phyloP scores from a whole-genome alignment of 2,329 filamentous ascomycete species.

The Cordyceps militaris region DNA sequence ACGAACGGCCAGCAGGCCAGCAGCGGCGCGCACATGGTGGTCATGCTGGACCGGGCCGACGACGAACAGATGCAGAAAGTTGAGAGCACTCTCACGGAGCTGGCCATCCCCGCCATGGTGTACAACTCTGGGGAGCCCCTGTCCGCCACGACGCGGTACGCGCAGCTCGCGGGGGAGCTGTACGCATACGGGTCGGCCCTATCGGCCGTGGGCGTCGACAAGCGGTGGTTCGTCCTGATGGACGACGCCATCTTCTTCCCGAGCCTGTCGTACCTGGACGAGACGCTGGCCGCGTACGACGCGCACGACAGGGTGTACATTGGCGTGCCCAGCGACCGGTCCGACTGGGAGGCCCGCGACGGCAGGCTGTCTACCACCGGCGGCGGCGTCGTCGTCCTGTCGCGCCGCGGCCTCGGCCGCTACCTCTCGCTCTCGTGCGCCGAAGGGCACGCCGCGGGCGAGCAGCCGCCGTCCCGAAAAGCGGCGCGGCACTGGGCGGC shows the following conservation, averaged over 20 bases:
- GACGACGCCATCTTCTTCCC: conserved; percentile 43
- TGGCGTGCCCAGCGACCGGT: conserved; percentile 36
- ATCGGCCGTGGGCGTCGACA: conserved; percentile 28
- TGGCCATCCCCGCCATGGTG: conserved; percentile 35
- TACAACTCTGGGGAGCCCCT: conserved; percentile 24
- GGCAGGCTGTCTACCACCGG: conserved; percentile 35
- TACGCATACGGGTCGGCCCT: conserved; percentile 27
- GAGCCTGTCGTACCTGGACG: conserved; percentile 31
- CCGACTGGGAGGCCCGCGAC: conserved; percentile 34
- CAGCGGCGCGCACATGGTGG: conserved; percentile 37
- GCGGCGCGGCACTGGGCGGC: conserved; percentile 32
- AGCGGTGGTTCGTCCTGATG: conserved; percentile 36
- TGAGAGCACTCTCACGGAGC: conserved; percentile 23
- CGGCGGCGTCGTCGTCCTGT: conserved; percentile 38
- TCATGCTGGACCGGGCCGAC: conserved; percentile 34
- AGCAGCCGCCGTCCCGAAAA: conserved; percentile 12
- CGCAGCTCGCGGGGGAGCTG: conserved; percentile 31
- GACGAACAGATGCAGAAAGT: conserved; percentile 26
- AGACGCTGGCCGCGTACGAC: conserved; percentile 30
- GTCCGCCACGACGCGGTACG: conserved; percentile 29
- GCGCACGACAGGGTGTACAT: conserved; percentile 30
- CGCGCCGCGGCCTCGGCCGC: conserved; percentile 25
- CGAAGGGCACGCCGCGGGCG: conserved; percentile 18
- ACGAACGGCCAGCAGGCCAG: conserved; percentile 32
- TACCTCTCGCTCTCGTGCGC: conserved; percentile 33